phyloP scores from a whole-genome alignment of 805 yeast genomes.

The Sugiyamaella lignohabitans region DNA sequence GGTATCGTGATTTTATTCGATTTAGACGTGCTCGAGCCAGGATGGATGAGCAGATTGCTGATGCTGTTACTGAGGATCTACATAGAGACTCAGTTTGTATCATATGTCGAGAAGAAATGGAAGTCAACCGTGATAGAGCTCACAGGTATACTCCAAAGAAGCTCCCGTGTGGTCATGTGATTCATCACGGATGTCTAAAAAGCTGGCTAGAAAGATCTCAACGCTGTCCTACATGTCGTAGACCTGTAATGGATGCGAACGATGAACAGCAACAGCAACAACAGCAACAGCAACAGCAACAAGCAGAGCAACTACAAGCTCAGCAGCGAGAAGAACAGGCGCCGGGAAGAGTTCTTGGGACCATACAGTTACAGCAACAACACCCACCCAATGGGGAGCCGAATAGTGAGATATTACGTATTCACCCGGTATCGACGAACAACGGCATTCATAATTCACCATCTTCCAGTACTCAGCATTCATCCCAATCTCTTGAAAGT shows the following conservation, averaged over 20 bases:
- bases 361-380: not conserved
- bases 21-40: slow-evolving; percentile 41
- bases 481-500: too few relatives aligned
- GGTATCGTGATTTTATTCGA: slow-evolving; percentile 26
- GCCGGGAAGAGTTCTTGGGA: not conserved
- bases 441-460: too few relatives aligned
- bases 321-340: slow-evolving; percentile 2
- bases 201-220: slow-evolving; percentile 91
- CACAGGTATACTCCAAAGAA: slow-evolving; percentile 61
- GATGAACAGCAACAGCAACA: not conserved
- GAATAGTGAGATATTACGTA: too few relatives aligned
- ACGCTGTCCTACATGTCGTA: slow-evolving; percentile 88
- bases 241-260: slow-evolving; percentile 24
- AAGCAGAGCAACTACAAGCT: slow-evolving; percentile 5
- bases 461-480: too few relatives aligned
- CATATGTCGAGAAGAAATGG: slow-evolving; percentile 89
- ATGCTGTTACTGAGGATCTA: slow-evolving; percentile 59
- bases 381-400: slow-evolving; percentile 1
- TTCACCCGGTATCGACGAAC: too few relatives aligned
- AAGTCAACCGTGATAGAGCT: slow-evolving; percentile 33
- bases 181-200: slow-evolving; percentile 84
- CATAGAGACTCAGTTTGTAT: slow-evolving; percentile 63
- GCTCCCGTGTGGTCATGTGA: slow-evolving; percentile 76
- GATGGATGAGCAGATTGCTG: slow-evolving; percentile 54
- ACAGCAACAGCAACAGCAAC: not conserved